Base-by-base conservation (phyloP, 352 stramenopile genomes). In the Globisporangium heterothallicum region DNA sequence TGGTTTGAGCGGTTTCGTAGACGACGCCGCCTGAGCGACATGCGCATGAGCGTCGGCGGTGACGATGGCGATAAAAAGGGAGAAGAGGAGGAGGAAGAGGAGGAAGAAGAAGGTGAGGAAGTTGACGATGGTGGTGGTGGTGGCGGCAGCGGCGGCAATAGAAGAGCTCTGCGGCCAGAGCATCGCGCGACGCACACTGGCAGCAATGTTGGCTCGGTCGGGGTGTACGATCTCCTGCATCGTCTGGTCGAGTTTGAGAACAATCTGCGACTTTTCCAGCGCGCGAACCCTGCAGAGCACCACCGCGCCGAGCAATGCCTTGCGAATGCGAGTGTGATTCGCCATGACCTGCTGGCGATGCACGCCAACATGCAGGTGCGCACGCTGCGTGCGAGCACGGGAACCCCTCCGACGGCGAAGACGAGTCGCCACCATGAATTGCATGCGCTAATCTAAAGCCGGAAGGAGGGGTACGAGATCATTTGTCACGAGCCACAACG, bases 1-100 rank as follows among this genome's bases (percentile, higher is more conserved):
- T 61, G 46, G 54, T 46, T 61, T 18, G 54, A 61, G 38, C 45
- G 47, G 9, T 61, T 61, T 38, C 53, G 53, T 9, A 53, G 51
- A 26, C 42, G 53, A 6, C 32, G 43, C 14, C 53, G 25, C 9
- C 35, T 59, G 24, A 45, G 40, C 3, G 53, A 59, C 43, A 46
- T 30, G 25, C 53, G 53, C 16, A 25, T 53, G 43, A 59, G 43
- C 35, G 26, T 59, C 19, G 53, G 43, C 7, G 53, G 53, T 9
- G n/a, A 53, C 26, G 53, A 53, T 27, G 25, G 19, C 19, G 42
- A 45, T 1, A 9, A 7, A 9, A 40, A 41, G 13, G 25, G 34
- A 18, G 18, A 41, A 36, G 50, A 56, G 2, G 4, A 34, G 25
- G 12, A 42, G 10, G 5, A 42, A 6, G 3, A 25, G 13, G 38